Evolutionary conservation across 2,329 filamentous ascomycete genomes (phyloP), one percentile per base, ranked within the genome.

Genomic region (Paraphaeosphaeria sporulosa): DNA sequence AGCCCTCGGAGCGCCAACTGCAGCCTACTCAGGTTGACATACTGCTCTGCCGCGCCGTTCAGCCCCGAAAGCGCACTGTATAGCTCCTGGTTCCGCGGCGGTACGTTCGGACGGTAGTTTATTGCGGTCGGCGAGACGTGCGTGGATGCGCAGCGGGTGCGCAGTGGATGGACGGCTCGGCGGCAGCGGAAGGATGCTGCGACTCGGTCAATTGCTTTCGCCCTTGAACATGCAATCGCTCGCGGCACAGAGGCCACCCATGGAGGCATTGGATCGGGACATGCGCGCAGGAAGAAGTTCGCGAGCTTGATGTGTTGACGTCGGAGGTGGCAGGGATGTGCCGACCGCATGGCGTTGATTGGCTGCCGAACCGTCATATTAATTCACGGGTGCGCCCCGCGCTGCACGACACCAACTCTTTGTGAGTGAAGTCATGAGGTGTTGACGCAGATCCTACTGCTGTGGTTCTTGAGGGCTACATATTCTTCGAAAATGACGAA

Each of bases 1-100:
- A 89, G 72, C 23, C 90, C 88, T 64, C 87, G 84, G 23, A 92
- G 79, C 13, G 90, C 91, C 67, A 94, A 84, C 75, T 92, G 89
- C 48, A 94, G 74, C 57, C 89, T 84, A 32, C 90, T 87, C n/a
- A 89, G 83, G 70, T 90, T 90, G 55, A 91, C 83, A 67, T 88
- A 84, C 59, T 83, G 85, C 25, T 86, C 83, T 1, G 87, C 87
- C 51, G 86, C 80, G 54, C 84, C 85, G 68, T 90, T 84, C 2
- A 94, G 81, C 23, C 86, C 83, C 1, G 83, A 75, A 0, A 94
- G 80, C 2, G 86, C 81, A 46, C 83, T 77, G 63, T 89, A 83
- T 5, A 92, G 84, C 65, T 90, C 84, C 57, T 79, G 77, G 63
- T 85, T 82, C 23, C 74, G 75, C n/a, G 80, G 67, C 0, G 86